Evolutionary conservation across 805 yeast genomes (phyloP).

Genomic region (Candida michaelii): DNA sequence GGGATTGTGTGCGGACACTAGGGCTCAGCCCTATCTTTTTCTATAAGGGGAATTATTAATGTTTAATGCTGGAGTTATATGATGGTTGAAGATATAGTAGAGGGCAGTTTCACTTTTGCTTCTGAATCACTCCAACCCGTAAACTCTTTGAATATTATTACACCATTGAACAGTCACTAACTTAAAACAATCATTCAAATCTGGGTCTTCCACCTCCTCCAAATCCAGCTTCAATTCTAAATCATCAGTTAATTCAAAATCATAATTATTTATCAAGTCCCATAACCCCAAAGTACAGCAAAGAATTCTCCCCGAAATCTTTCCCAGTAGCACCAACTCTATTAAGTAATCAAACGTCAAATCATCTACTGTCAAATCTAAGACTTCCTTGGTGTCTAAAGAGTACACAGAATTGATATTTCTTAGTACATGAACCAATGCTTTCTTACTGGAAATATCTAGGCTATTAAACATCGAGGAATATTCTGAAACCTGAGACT

Average conservation of each 20-base stretch:
- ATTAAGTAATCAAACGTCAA: slow-evolving; percentile 17
- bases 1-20: neutral
- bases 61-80: too few species aligned
- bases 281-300: slow-evolving; percentile 37
- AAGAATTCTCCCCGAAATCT: slow-evolving; percentile 29
- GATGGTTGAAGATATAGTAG: too few species aligned
- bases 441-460: neutral
- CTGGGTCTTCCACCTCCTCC: neutral
- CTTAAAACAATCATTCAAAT: slow-evolving; percentile 15
- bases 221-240: neutral
- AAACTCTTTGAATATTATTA: slow-evolving; percentile 29
- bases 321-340: slow-evolving; percentile 17
- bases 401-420: slow-evolving; percentile 9
- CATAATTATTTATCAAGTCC: slow-evolving; percentile 28
- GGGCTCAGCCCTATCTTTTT: slow-evolving; percentile 1
- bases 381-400: neutral
- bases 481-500: slow-evolving; percentile 1
- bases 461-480: neutral
- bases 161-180: slow-evolving; percentile 26
- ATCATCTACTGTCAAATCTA: slow-evolving; percentile 1
- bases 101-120: too few species aligned
- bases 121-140: slow-evolving; percentile 32
- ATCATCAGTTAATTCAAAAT: slow-evolving; percentile 11
- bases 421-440: slow-evolving; percentile 10
- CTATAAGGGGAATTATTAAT: too few species aligned